Conservation (phyloP, 2,329 filamentous ascomycete genomes). For the Aspergillus texensis region DNA sequence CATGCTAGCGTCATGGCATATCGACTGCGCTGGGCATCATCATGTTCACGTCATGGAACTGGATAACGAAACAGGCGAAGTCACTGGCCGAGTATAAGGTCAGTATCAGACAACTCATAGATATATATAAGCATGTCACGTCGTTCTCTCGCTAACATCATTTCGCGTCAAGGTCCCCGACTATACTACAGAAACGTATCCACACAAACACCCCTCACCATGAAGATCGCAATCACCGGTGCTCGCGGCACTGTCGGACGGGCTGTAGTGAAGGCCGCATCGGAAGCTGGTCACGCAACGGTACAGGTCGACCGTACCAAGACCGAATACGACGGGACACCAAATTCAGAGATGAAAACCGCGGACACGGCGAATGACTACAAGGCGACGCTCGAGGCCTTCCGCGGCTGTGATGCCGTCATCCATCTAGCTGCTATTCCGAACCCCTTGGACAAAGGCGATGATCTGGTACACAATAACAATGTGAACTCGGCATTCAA, state of each 20-base stretch:
- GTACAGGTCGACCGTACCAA: constrained; percentile 40
- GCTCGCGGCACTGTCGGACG: constrained; percentile 38
- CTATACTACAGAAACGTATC: not conserved
- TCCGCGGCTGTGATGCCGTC: constrained; percentile 40
- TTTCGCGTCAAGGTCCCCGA: not conserved
- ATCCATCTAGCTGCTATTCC: constrained; percentile 45
- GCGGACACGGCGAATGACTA: constrained; percentile 39
- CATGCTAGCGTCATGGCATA: not conserved
- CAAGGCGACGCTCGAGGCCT: constrained; percentile 33
- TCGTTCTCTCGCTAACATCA: not conserved
- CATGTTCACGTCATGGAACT: constrained; percentile 12
- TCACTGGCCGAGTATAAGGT: not conserved
- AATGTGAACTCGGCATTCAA: constrained; percentile 44
- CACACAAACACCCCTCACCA: not conserved
- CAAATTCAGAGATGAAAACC: constrained; percentile 37
- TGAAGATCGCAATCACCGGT: constrained; percentile 48
- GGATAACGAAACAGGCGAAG: not conserved
- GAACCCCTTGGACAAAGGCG: constrained; percentile 36
- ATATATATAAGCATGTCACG: not conserved
- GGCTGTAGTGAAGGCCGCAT: constrained; percentile 33
- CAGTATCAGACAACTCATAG: not conserved
- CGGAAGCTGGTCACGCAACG: constrained; percentile 35
- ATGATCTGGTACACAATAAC: constrained; percentile 39
- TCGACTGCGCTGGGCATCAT: not conserved
- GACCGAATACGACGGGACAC: constrained; percentile 30